Conservation (phyloP, 768 basidiomycete genomes). For the Strobilomyces dryophilus region DNA sequence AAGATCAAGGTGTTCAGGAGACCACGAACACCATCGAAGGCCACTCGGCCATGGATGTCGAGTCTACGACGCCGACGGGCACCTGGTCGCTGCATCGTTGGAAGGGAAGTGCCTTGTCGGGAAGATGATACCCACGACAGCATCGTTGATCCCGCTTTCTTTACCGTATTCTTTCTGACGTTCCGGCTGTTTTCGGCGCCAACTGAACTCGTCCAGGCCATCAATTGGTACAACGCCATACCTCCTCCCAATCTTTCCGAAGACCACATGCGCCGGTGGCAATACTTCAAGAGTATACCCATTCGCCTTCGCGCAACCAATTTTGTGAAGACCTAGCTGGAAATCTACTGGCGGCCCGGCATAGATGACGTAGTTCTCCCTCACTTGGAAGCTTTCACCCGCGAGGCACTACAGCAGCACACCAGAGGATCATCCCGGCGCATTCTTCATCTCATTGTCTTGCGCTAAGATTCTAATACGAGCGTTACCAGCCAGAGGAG, state of each 20-base stretch:
- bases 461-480: slow-evolving; percentile 48
- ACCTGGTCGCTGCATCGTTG: slow-evolving; percentile 87
- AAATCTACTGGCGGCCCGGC: slow-evolving; percentile 78
- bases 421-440: slow-evolving; percentile 70
- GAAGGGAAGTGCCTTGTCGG: slow-evolving; percentile 72
- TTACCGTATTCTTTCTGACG: slow-evolving; percentile 89
- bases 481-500: slow-evolving; percentile 51
- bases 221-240: slow-evolving; percentile 80
- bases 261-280: slow-evolving; percentile 70
- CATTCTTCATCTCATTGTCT: slow-evolving; percentile 61
- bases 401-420: slow-evolving; percentile 53
- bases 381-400: slow-evolving; percentile 55
- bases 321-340: slow-evolving; percentile 92
- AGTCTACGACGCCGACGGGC: slow-evolving; percentile 87
- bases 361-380: slow-evolving; percentile 66
- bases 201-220: slow-evolving; percentile 63
- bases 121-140: slow-evolving; percentile 94
- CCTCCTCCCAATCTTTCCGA: slow-evolving; percentile 55
- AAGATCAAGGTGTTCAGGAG: slow-evolving; percentile 39
- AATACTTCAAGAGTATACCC: slow-evolving; percentile 82
- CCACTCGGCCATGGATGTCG: slow-evolving; percentile 77
- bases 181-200: slow-evolving; percentile 91
- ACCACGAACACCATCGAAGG: slow-evolving; percentile 48
- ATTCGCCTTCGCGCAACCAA: slow-evolving; percentile 89
- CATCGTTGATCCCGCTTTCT: slow-evolving; percentile 82